A percentile compares a stretch with the other conserved stretches of the same genome.
Evolutionary conservation across 78 protist species (phyloP).

Genomic region (Dictyostelium capitatum): DNA sequence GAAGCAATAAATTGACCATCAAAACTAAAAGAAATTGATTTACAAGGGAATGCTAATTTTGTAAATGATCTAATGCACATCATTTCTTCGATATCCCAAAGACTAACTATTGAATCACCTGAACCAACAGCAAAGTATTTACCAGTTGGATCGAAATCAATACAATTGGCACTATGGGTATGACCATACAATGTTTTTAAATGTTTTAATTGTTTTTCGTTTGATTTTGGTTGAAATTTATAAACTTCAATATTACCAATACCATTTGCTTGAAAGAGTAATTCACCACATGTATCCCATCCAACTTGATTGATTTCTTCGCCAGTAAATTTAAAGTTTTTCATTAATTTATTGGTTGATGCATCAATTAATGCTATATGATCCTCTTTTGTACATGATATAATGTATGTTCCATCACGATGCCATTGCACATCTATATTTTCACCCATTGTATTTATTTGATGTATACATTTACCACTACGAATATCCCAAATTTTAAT

Average conservation of each 20-base stretch:
- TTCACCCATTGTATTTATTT: slow-evolving; percentile 37
- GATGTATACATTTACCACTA: slow-evolving; percentile 21
- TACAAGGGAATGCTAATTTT: slow-evolving; percentile 26
- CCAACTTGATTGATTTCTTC: slow-evolving; percentile 58
- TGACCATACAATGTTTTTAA: slow-evolving; percentile 33
- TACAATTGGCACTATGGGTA: slow-evolving; percentile 35
- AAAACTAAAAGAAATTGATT: slow-evolving; percentile 47
- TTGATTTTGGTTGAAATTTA: slow-evolving; percentile 10
- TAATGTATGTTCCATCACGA: slow-evolving; percentile 34
- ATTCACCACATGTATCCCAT: slow-evolving; percentile 62
- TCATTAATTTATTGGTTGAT: not conserved
- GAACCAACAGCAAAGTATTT: slow-evolving; percentile 76
- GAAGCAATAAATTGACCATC: slow-evolving; percentile 78
- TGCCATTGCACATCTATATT: slow-evolving; percentile 67
- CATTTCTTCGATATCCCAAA: slow-evolving; percentile 77
- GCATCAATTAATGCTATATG: slow-evolving; percentile 35
- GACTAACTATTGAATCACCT: slow-evolving; percentile 47
- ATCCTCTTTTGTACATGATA: slow-evolving; percentile 59
- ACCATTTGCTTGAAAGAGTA: slow-evolving; percentile 44
- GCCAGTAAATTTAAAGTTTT: slow-evolving; percentile 26
- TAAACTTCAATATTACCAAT: slow-evolving; percentile 48
- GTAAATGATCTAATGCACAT: slow-evolving; percentile 50
- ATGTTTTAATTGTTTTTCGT: not conserved
- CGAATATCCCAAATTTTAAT: slow-evolving; percentile 62
- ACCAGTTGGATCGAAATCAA: slow-evolving; percentile 65